Evolutionary conservation across 139 green algal genomes (phyloP).

Genomic region (Closterium sp.): DNA sequence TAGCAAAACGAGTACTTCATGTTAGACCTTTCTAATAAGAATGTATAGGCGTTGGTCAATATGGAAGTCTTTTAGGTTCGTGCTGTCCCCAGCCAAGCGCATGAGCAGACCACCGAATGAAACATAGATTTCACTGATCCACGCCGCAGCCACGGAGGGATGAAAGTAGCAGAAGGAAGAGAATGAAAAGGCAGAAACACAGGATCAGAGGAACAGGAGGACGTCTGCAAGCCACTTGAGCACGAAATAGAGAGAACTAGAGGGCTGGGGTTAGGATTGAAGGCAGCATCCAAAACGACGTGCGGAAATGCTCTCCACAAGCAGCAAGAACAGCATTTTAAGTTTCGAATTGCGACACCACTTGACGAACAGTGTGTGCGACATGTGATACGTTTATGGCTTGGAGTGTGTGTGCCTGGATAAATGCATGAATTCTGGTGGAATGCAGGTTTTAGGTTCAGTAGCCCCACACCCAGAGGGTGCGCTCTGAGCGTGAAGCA

Average conservation of each 20-base stretch:
- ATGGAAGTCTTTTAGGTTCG: slow-evolving; percentile 79
- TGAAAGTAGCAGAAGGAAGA: not conserved
- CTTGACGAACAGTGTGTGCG: too few species aligned
- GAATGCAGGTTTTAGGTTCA: too few species aligned
- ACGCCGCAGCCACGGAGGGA: not conserved
- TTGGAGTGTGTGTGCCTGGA: too few species aligned
- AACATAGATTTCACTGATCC: slow-evolving; percentile 46
- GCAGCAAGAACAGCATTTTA: too few species aligned
- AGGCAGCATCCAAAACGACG: too few species aligned
- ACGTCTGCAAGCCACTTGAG: not conserved
- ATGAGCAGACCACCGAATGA: slow-evolving; percentile 91
- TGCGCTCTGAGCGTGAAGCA: not conserved
- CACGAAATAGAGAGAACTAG: not conserved
- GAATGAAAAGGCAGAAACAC: not conserved
- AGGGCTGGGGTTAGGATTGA: too few species aligned
- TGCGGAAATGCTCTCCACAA: too few species aligned
- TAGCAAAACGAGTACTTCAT: too few species aligned
- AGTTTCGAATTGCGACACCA: too few species aligned
- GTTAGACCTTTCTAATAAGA: slow-evolving; percentile 79
- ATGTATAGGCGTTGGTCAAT: slow-evolving; percentile 85
- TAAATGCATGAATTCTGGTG: too few species aligned
- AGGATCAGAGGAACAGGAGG: not conserved
- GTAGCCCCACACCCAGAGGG: not conserved
- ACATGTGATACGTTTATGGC: not conserved
- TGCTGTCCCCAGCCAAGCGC: slow-evolving; percentile 79